phyloP scores from a whole-genome alignment of 202 grass and related monocot species.

The Setaria italica region DNA sequence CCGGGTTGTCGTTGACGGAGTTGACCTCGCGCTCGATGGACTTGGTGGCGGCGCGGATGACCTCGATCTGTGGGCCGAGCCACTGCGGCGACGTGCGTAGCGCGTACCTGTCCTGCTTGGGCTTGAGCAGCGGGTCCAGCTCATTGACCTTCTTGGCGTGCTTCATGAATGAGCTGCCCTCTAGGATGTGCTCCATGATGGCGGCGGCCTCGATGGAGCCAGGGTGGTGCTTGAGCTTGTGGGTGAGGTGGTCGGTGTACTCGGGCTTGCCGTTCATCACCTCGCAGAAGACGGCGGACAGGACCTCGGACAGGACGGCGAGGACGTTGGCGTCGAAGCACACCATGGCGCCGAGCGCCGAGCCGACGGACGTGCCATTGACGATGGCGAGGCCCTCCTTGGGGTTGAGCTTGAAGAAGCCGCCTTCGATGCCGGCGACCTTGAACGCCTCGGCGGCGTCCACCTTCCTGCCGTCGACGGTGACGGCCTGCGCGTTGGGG shows the following conservation, averaged over 20 bases:
- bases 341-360: slow-evolving; percentile 64
- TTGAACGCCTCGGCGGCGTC: slow-evolving; percentile 75
- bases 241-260: slow-evolving; percentile 73
- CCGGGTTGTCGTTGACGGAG: slow-evolving; percentile 84
- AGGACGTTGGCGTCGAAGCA: slow-evolving; percentile 68
- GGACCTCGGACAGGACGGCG: slow-evolving; percentile 55
- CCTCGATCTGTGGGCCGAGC: slow-evolving; percentile 81
- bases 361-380: slow-evolving; percentile 77
- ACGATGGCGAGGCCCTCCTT: slow-evolving; percentile 83
- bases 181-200: slow-evolving; percentile 78
- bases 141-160: slow-evolving; percentile 62
- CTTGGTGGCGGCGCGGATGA: slow-evolving; percentile 75
- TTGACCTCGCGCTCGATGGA: slow-evolving; percentile 90
- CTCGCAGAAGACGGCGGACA: slow-evolving; percentile 72
- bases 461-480: slow-evolving; percentile 53
- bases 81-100: slow-evolving; percentile 82
- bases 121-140: slow-evolving; percentile 61
- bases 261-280: slow-evolving; percentile 78
- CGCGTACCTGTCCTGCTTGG: slow-evolving; percentile 67
- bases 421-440: slow-evolving; percentile 61
- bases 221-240: slow-evolving; percentile 79
- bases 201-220: slow-evolving; percentile 70
- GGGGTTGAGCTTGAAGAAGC: slow-evolving; percentile 80
- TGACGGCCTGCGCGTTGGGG: slow-evolving; percentile 58
- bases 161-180: slow-evolving; percentile 65